Conservation (phyloP, 1,284 basidiomycete species). For the Amylostereum areolatum region DNA sequence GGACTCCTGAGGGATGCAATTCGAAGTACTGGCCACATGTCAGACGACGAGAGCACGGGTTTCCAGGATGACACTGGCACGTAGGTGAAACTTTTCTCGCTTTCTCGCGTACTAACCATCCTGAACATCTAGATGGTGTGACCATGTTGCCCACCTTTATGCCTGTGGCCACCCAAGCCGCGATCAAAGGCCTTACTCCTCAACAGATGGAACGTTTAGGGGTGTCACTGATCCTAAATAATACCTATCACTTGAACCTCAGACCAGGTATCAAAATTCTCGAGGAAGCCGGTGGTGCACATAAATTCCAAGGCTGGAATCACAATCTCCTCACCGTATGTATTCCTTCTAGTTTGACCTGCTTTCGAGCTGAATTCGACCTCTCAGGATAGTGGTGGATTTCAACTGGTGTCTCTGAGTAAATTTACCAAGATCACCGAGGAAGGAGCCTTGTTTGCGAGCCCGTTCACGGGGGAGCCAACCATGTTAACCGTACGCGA, state of each 20-base stretch:
- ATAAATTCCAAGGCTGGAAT: conserved; percentile 81
- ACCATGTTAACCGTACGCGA: conserved; percentile 73
- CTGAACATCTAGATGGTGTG: conserved; percentile 51
- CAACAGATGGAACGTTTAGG: conserved; percentile 79
- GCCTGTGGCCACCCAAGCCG: conserved; percentile 86
- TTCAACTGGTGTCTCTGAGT: conserved; percentile 79
- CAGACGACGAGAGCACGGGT: conserved; percentile 73
- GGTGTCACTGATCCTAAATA: conserved; percentile 75
- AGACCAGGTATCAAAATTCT: conserved; percentile 72
- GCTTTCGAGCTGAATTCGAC: background rate
- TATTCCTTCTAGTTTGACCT: conserved; percentile 3
- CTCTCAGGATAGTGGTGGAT: conserved; percentile 74
- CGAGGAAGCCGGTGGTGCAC: conserved; percentile 70
- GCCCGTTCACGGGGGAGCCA: conserved; percentile 76
- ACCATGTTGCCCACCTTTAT: conserved; percentile 85
- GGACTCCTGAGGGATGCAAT: conserved; percentile 47
- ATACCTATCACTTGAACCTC: conserved; percentile 81
- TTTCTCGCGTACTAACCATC: background rate
- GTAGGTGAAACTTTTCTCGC: conserved; percentile 30
- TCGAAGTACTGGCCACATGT: conserved; percentile 74
- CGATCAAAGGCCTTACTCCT: conserved; percentile 81
- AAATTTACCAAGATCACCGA: conserved; percentile 82
- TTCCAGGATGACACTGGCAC: conserved; percentile 66
- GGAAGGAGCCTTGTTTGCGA: conserved; percentile 77
- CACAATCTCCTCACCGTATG: conserved; percentile 74